Base-by-base conservation (phyloP, 2,329 filamentous ascomycete genomes). In the Fusarium pseudoanthophilum region DNA sequence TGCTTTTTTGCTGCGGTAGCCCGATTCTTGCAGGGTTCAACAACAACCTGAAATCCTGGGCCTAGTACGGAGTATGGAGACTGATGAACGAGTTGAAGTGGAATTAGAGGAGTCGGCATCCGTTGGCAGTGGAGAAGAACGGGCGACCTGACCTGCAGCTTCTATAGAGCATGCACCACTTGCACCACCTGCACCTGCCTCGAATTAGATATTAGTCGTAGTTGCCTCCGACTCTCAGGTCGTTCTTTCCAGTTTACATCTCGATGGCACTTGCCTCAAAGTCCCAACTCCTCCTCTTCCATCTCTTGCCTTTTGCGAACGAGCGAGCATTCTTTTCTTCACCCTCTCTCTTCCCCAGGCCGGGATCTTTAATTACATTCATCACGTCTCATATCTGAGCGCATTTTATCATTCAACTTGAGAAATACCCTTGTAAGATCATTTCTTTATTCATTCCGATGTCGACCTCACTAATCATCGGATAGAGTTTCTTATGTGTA, bases 21-120 rank as follows among this genome's bases (percentile, higher is more conserved):
- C 70, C 60, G 66, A 67, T 71, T 62, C 45, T 69, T 74, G 67
- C 73, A 77, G 71, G 75, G 75, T 75, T 73, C 55, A 59, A 48
- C 53, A 36, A 63, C 63, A 34, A 55, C 67, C 65, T 70, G 67
- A 69, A 70, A 67, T 73, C 64, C 62, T 51, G 55, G 55, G 20
- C 36, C 36, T 30, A n/a, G 51, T 16, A 56, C 53, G 59, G 58
- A 51, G 57, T 16, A 56, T 57, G 59, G 58, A 51, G 57, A 55
- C 56, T 37, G 32, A 55, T 55, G 34, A 39, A 40, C 51, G 51
- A 43, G 48, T 49, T 56, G 48, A 32, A 34, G 46, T 61, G 64
- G 55, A 62, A 64, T 68, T 60, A 63, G 69, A 72, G 65, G 71
- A 73, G 70, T 71, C 53, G 37, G 61, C 49, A 51, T 62, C 43